Conservation (phyloP, 306 rosid genomes). For the Albizia julibrissin region DNA sequence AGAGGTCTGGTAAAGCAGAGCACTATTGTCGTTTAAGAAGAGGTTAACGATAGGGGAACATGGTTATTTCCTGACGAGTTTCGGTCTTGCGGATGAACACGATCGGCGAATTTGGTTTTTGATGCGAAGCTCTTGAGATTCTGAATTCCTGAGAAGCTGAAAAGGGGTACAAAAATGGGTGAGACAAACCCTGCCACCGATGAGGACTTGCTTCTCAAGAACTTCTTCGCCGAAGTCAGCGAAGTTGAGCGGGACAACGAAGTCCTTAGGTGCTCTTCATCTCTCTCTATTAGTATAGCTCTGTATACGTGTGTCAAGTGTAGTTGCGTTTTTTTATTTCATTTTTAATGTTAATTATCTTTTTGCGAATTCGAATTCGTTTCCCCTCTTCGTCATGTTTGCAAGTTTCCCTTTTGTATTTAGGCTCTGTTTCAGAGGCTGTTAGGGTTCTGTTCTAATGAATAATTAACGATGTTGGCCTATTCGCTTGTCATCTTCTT, state of each 20-base stretch:
- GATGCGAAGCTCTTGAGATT: neutral
- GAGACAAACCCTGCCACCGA: slow-evolving; percentile 42
- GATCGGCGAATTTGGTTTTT: slow-evolving; percentile 15
- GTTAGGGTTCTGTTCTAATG: slow-evolving; percentile 36
- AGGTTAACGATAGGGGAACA: slow-evolving; percentile 18
- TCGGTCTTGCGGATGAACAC: neutral
- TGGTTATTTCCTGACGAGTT: neutral
- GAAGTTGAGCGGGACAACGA: slow-evolving; percentile 98
- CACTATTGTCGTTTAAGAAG: slow-evolving; percentile 32
- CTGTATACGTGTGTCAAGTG: neutral
- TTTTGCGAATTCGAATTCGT: slow-evolving; percentile 5
- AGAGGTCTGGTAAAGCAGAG: neutral
- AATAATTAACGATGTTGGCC: slow-evolving; percentile 11
- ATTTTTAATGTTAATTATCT: neutral
- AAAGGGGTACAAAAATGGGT: slow-evolving; percentile 41
- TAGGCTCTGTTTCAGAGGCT: neutral
- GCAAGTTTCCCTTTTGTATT: neutral
- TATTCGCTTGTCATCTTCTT: slow-evolving; percentile 4
- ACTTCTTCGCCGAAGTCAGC: slow-evolving; percentile 94
- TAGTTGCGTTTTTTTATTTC: neutral
- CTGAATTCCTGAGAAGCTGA: slow-evolving; percentile 8
- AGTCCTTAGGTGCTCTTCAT: slow-evolving; percentile 62
- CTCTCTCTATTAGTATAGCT: neutral
- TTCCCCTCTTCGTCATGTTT: neutral
- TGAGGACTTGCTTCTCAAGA: slow-evolving; percentile 92